Evolutionary conservation across 345 rosid genomes (phyloP).

Genomic region (Salix brachista): DNA sequence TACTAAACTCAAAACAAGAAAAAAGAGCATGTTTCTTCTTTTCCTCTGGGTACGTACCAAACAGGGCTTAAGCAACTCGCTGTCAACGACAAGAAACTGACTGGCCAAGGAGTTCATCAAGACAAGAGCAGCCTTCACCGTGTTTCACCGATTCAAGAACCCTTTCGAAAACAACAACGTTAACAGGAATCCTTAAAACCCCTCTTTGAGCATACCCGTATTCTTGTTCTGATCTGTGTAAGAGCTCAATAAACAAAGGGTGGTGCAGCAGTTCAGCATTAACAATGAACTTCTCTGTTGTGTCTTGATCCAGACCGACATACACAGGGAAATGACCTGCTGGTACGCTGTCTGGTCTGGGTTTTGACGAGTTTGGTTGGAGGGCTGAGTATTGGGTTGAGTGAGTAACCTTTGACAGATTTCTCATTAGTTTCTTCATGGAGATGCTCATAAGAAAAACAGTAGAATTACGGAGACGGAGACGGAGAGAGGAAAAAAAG

Average conservation of each 20-base stretch:
- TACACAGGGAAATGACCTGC: background rate
- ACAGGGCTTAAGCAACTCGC: background rate
- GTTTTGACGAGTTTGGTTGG: background rate
- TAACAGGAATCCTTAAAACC: slow-evolving; percentile 72
- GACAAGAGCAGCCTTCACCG: background rate
- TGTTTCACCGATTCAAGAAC: slow-evolving; percentile 14
- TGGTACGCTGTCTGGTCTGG: background rate
- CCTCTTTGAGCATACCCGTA: slow-evolving; percentile 89
- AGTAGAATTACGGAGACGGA: background rate
- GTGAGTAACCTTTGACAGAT: background rate
- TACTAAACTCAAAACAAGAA: background rate
- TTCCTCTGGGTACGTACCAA: background rate
- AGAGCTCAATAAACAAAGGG: slow-evolving; percentile 62
- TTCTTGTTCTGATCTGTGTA: slow-evolving; percentile 77
- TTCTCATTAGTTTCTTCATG: background rate
- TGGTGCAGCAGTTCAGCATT: slow-evolving; percentile 49
- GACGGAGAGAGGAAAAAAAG: background rate
- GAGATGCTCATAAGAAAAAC: background rate
- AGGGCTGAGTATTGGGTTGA: background rate
- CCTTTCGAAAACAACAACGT: slow-evolving; percentile 61
- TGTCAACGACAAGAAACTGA: background rate
- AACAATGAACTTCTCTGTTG: background rate
- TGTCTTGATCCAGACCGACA: background rate
- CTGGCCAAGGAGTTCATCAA: background rate
- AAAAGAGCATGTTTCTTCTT: background rate